A percentile compares a stretch with the other conserved stretches of the same genome.
Evolutionary conservation across 768 basidiomycete genomes (phyloP).

Genomic region (Crepidotus variabilis): DNA sequence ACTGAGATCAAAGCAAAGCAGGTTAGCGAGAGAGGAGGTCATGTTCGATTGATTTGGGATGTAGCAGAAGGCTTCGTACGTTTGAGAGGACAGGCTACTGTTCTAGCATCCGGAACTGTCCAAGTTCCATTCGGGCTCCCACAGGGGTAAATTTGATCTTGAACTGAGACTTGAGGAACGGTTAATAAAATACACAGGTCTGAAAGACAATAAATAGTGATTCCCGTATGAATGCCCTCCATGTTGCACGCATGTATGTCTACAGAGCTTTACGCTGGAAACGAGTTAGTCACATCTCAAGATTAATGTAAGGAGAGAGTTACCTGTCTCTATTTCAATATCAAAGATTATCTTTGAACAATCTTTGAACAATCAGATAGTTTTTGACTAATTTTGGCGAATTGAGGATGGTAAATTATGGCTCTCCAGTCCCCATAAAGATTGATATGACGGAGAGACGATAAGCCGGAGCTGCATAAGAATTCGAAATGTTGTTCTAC

Average conservation of each 20-base stretch:
- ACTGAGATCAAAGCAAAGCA: slow-evolving; percentile 40
- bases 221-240: too few species aligned
- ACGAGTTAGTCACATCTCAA: too few species aligned
- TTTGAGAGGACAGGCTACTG: slow-evolving; percentile 31
- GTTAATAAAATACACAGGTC: too few species aligned
- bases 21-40: slow-evolving; percentile 49
- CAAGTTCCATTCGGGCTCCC: background rate
- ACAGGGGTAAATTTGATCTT: too few species aligned
- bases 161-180: too few species aligned
- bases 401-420: slow-evolving; percentile 33
- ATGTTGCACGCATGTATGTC: too few species aligned
- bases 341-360: slow-evolving; percentile 16
- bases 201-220: too few species aligned
- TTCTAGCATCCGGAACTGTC: slow-evolving; percentile 18
- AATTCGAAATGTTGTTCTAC: slow-evolving; percentile 45
- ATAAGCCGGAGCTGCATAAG: slow-evolving; percentile 37
- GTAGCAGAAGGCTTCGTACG: slow-evolving; percentile 25
- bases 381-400: slow-evolving; percentile 24
- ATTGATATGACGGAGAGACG: slow-evolving; percentile 40
- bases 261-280: too few species aligned
- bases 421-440: slow-evolving; percentile 54
- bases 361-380: slow-evolving; percentile 29
- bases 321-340: background rate
- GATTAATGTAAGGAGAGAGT: too few species aligned
- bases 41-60: slow-evolving; percentile 36